These are phyloP conservation scores for Phaeotremella fagi DNA, from an alignment of 768 basidiomycete genomes.

Conservation along the genomic window DNA sequence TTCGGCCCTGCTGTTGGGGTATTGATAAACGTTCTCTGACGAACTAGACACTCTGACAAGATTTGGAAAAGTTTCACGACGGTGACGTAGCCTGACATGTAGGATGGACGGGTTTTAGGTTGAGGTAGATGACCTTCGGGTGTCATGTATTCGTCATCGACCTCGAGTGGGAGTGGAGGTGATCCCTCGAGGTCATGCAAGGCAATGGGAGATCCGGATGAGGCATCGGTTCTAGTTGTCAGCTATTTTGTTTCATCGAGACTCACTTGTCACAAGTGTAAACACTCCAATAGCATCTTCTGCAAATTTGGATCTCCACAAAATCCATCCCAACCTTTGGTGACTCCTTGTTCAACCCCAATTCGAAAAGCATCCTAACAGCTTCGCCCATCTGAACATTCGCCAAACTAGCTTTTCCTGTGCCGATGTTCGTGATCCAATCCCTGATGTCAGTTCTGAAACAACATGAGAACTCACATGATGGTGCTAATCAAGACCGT, in stretches of 20 bases:
- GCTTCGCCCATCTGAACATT: conserved; percentile 15
- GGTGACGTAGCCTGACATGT: conserved; percentile 33
- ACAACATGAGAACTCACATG: conserved; percentile 12
- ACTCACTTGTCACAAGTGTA: conserved; percentile 39
- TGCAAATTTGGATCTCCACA: conserved; percentile 22
- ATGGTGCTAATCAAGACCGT: conserved; percentile 12
- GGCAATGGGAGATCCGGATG: conserved; percentile 19
- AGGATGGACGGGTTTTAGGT: conserved; percentile 13
- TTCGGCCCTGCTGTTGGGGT: conserved; percentile 12
- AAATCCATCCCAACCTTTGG: conserved; percentile 10
- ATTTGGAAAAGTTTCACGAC: conserved; percentile 23
- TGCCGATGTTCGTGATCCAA: conserved; percentile 11
- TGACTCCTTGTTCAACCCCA: conserved; percentile 13
- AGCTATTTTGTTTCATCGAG: background rate
- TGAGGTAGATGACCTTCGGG: conserved; percentile 16
- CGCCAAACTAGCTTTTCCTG: conserved; percentile 8
- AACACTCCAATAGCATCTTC: conserved; percentile 31
- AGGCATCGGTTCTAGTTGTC: conserved; percentile 25
- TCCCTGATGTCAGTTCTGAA: conserved; percentile 7
- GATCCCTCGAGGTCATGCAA: conserved; percentile 27
- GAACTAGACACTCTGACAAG: conserved; percentile 26
- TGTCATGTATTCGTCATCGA: conserved; percentile 37
- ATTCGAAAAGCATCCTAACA: conserved; percentile 14
- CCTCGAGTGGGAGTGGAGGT: conserved; percentile 23
- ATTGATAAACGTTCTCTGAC: conserved; percentile 17